Conservation (phyloP, 208 protist genomes). For the Wallacemonas rigidus region DNA sequence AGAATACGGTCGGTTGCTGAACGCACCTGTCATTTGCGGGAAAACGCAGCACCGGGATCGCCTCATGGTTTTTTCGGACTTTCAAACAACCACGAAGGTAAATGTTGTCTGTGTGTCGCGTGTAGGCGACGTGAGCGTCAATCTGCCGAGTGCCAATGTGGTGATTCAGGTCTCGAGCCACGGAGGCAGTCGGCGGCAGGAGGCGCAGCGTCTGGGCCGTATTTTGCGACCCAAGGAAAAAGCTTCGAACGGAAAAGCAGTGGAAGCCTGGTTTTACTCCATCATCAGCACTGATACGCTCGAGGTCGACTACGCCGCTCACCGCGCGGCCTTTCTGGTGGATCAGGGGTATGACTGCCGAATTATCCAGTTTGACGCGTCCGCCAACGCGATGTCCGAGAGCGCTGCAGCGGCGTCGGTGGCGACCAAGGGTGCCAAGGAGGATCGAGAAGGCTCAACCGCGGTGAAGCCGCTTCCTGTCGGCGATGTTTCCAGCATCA, state of each 20-base stretch:
- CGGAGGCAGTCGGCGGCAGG: constrained; percentile 94
- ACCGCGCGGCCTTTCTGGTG: constrained; percentile 98
- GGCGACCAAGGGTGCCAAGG: constrained; percentile 12
- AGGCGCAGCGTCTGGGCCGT: constrained; percentile 97
- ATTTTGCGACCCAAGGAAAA: constrained; percentile 93
- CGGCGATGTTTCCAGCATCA: constrained; percentile 76
- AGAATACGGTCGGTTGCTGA: constrained; percentile 92
- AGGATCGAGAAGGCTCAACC: background rate
- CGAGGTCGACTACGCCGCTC: constrained; percentile 97
- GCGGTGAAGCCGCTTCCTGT: constrained; percentile 21
- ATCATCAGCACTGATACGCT: constrained; percentile 96
- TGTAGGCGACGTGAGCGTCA: constrained; percentile 98
- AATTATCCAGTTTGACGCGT: constrained; percentile 72
- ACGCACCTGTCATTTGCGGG: constrained; percentile 94
- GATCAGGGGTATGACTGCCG: constrained; percentile 93
- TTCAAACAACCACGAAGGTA: constrained; percentile 85
- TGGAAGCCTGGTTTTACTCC: constrained; percentile 99
- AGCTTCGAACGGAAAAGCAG: constrained; percentile 71
- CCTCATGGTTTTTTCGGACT: constrained; percentile 94
- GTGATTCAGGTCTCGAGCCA: constrained; percentile 99
- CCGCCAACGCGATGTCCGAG: background rate
- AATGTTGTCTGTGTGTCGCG: constrained; percentile 97
- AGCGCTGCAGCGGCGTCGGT: background rate
- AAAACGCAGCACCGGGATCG: constrained; percentile 92
- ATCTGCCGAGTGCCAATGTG: constrained; percentile 99